phyloP scores from a whole-genome alignment of 176 grass and related monocot genomes.

The Zoysia pacifica region DNA sequence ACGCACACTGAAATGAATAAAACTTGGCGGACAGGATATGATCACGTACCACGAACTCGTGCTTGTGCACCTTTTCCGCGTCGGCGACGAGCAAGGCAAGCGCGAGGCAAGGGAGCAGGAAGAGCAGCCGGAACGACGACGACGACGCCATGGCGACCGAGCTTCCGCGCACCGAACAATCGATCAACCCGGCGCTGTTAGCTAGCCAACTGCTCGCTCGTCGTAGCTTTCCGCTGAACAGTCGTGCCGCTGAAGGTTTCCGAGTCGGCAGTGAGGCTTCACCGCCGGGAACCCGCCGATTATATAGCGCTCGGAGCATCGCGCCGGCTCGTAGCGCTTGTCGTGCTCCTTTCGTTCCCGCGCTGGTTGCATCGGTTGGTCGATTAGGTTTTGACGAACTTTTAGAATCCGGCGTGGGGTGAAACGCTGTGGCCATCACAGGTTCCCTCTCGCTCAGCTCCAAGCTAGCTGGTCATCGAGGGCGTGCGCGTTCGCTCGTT shows the following conservation, averaged over 20 bases:
- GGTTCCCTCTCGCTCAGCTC: not conserved
- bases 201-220: not conserved
- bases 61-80: constrained; percentile 69
- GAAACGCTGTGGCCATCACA: not conserved
- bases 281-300: not conserved
- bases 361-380: constrained; percentile 43
- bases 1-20: not conserved
- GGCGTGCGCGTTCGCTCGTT: not conserved
- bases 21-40: not conserved
- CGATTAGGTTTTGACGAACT: constrained; percentile 58
- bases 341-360: not conserved
- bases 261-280: constrained; percentile 28
- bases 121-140: not conserved
- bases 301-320: not conserved
- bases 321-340: constrained; percentile 4
- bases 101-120: constrained; percentile 32
- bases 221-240: not conserved
- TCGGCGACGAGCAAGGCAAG: not conserved
- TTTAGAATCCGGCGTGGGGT: not conserved
- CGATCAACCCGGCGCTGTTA: not conserved
- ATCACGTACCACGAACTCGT: constrained; percentile 73
- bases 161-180: not conserved
- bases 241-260: constrained; percentile 3
- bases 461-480: not conserved
- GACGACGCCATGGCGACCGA: constrained; percentile 35